Conservation (phyloP, 148 eudicot species). For the Rhododendron mucronatum region DNA sequence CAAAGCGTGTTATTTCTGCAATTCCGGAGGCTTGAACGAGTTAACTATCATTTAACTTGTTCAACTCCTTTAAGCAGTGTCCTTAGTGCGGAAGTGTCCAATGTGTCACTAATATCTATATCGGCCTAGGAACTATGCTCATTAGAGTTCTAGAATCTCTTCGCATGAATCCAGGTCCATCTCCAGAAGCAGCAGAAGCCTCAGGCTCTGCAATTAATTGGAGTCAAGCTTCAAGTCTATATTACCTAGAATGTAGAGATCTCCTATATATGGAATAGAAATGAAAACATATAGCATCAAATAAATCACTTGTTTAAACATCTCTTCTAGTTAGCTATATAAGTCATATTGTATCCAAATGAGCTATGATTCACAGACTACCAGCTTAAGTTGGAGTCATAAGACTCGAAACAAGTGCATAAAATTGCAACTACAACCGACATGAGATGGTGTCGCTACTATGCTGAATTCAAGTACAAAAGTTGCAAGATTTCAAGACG, state of each 20-base stretch:
- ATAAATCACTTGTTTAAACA: not conserved
- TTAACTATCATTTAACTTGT: not conserved
- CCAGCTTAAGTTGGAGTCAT: not conserved
- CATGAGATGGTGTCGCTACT: too few species aligned
- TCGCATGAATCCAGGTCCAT: too few species aligned
- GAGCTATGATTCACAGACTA: not conserved
- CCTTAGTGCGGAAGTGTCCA: not conserved
- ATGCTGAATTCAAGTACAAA: too few species aligned
- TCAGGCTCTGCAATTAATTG: too few species aligned
- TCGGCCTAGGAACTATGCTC: too few species aligned
- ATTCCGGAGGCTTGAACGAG: not conserved
- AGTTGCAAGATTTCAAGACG: too few species aligned
- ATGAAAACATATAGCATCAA: too few species aligned
- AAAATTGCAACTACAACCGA: too few species aligned
- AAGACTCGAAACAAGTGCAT: too few species aligned
- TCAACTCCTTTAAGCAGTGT: not conserved
- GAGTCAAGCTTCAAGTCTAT: not conserved
- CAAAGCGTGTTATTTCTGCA: not conserved
- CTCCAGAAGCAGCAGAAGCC: too few species aligned
- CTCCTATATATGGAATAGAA: not conserved
- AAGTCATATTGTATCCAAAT: not conserved
- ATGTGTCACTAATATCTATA: not conserved
- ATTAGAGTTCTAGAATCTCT: too few species aligned
- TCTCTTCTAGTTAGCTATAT: not conserved
- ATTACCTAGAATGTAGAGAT: too few species aligned